phyloP scores from a whole-genome alignment of 2,329 filamentous ascomycete genomes.

The Clarireedia paspali region DNA sequence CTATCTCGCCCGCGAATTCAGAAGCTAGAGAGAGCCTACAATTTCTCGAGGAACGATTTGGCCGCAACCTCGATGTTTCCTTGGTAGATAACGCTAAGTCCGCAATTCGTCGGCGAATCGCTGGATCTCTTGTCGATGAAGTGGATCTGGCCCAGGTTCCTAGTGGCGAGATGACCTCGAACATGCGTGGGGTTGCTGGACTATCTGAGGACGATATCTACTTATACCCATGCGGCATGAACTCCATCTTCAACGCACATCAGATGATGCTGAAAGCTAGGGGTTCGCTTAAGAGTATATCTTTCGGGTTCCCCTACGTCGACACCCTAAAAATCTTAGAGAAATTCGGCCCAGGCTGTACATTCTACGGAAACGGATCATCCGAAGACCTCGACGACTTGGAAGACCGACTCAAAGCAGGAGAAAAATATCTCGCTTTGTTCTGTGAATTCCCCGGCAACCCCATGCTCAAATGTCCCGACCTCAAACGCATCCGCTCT shows the following conservation, averaged over 20 bases:
- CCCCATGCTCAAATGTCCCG: slow-evolving; percentile 76
- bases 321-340: slow-evolving; percentile 92
- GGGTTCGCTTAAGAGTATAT: slow-evolving; percentile 66
- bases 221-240: slow-evolving; percentile 87
- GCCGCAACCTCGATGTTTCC: slow-evolving; percentile 76
- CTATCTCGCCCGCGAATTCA: slow-evolving; percentile 14
- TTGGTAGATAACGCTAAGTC: slow-evolving; percentile 76
- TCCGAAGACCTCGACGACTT: slow-evolving; percentile 75
- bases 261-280: slow-evolving; percentile 60
- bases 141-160: slow-evolving; percentile 54
- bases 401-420: slow-evolving; percentile 59
- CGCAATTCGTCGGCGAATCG: slow-evolving; percentile 80
- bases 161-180: slow-evolving; percentile 40
- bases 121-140: slow-evolving; percentile 71
- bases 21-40: slow-evolving; percentile 56
- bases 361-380: slow-evolving; percentile 81
- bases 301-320: slow-evolving; percentile 95
- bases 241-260: slow-evolving; percentile 85
- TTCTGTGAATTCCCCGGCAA: slow-evolving; percentile 97
- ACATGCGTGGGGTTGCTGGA: slow-evolving; percentile 49
- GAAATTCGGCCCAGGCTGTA: slow-evolving; percentile 84
- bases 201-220: slow-evolving; percentile 84
- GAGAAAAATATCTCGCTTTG: slow-evolving; percentile 71
- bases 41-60: slow-evolving; percentile 92
- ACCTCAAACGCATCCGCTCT: slow-evolving; percentile 70